phyloP scores from a whole-genome alignment of 768 basidiomycete species.

The Agrocybe chaxingu region DNA sequence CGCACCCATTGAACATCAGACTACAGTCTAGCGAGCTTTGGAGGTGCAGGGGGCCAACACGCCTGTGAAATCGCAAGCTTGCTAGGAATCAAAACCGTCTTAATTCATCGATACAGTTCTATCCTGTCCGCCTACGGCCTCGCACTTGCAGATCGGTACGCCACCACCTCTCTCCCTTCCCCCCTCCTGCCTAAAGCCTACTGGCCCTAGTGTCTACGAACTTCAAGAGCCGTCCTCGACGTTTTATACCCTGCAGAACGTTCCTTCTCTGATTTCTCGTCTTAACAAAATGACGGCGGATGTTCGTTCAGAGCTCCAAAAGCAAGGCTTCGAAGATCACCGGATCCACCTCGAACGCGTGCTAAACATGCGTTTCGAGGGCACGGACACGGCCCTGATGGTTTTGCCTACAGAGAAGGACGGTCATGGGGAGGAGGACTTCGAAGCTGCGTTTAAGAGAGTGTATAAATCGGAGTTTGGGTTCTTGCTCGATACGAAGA shows the following conservation, averaged over 20 bases:
- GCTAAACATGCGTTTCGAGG: conserved; percentile 92
- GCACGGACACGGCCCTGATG: conserved; percentile 93
- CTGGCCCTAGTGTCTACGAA: conserved; percentile 65
- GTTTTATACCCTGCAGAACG: conserved; percentile 64
- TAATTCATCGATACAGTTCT: conserved; percentile 90
- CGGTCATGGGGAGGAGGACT: conserved; percentile 62
- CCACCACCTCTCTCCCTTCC: neutral
- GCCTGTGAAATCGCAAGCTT: conserved; percentile 89
- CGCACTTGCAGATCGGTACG: conserved; percentile 76
- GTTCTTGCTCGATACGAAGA: conserved; percentile 82
- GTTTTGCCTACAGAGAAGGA: conserved; percentile 50
- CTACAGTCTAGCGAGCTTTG: conserved; percentile 76
- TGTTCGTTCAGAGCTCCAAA: conserved; percentile 63
- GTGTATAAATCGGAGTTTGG: conserved; percentile 88
- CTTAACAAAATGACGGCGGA: conserved; percentile 65
- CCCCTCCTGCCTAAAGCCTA: neutral
- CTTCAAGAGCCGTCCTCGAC: conserved; percentile 87
- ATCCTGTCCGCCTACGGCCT: conserved; percentile 93
- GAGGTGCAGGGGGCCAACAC: conserved; percentile 89
- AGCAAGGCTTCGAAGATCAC: conserved; percentile 77
- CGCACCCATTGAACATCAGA: neutral
- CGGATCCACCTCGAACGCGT: conserved; percentile 76
- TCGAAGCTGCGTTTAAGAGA: conserved; percentile 74
- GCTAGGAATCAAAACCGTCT: conserved; percentile 82
- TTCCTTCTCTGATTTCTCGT: conserved; percentile 52